Evolutionary conservation across 768 basidiomycete genomes (phyloP).

Genomic region (Macrolepiota dolichaula): DNA sequence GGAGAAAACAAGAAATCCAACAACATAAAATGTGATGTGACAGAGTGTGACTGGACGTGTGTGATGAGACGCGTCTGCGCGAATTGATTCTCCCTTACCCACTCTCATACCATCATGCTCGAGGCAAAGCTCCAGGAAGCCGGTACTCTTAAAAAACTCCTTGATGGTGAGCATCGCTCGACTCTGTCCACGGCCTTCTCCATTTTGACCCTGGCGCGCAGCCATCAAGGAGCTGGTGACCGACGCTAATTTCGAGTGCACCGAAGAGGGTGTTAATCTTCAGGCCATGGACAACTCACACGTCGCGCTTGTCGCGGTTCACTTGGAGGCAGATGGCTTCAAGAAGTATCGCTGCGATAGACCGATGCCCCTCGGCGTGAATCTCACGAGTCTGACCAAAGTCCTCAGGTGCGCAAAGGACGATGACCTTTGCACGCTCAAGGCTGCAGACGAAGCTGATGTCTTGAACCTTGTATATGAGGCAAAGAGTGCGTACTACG

Average conservation of each 20-base stretch:
- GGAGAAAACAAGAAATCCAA: not conserved
- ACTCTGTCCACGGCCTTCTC: not conserved
- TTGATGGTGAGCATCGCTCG: conserved; percentile 66
- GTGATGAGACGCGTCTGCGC: conserved; percentile 1
- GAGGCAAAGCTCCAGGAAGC: conserved; percentile 92
- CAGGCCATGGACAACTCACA: conserved; percentile 99
- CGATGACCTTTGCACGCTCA: conserved; percentile 88
- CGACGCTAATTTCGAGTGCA: conserved; percentile 97
- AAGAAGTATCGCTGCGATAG: conserved; percentile 90
- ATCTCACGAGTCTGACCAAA: conserved; percentile 86
- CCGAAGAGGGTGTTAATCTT: conserved; percentile 89
- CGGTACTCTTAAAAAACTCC: conserved; percentile 83
- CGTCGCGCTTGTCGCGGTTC: conserved; percentile 92
- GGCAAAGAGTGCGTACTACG: conserved; percentile 66
- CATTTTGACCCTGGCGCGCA: conserved; percentile 27
- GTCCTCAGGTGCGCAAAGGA: conserved; percentile 97
- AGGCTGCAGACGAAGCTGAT: conserved; percentile 89
- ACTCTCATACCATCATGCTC: conserved; percentile 55
- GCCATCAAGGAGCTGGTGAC: conserved; percentile 97
- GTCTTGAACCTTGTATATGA: conserved; percentile 87
- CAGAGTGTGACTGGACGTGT: conserved; percentile 7
- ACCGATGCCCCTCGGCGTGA: conserved; percentile 87
- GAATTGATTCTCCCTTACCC: conserved; percentile 11
- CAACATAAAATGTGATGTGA: conserved; percentile 4
- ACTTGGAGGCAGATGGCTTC: conserved; percentile 79